Evolutionary conservation across 257 asterid species (phyloP), one percentile per base, ranked within the genome.

Genomic region (Verbena officinalis): DNA sequence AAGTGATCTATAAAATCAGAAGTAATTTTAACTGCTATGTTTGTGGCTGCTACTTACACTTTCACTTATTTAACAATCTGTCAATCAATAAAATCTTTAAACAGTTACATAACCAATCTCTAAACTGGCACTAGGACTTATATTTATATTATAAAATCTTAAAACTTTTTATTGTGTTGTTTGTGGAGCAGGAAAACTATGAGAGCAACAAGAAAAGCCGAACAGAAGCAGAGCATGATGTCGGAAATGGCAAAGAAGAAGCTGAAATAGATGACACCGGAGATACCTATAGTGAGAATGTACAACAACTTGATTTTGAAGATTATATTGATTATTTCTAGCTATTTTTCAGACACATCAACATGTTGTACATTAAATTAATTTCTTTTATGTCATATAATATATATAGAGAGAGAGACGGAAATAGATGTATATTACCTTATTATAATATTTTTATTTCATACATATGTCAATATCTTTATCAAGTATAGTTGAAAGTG

Each of bases 151-250:
- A 5, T 27, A 27, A 27, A 27, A 27, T 27, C 33, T 27, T 27
- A 4, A 43, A 43, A n/a, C 5, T 44, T 44, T 1, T 36, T 36
- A 4, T 9, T 14, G 49, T 48, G 51, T 49, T 59, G 31, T 66
- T 62, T 63, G 53, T 15, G 57, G 30, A 64, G 56, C 80, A 69
- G 86, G 83, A 50, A 55, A 34, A 43, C 45, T 39, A 62, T 5
- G 81, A 58, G 55, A 71, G 23, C 48, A 40, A 62, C 66, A 76
- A 82, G 83, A 82, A 69, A 64, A 72, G 40, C 19, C 73, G 73
- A 55, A 44, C 43, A 12, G 78, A 56, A 15, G 0, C 43, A 10
- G 59, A 60, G 24, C 21, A 34, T 10, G 68, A 40, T 3, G 20
- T 24, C 4, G 81, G 65, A 15, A 70, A 72, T 15, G 43, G 21